phyloP scores from a whole-genome alignment of 2,329 filamentous ascomycete genomes.

The Keithomyces neogunnii region DNA sequence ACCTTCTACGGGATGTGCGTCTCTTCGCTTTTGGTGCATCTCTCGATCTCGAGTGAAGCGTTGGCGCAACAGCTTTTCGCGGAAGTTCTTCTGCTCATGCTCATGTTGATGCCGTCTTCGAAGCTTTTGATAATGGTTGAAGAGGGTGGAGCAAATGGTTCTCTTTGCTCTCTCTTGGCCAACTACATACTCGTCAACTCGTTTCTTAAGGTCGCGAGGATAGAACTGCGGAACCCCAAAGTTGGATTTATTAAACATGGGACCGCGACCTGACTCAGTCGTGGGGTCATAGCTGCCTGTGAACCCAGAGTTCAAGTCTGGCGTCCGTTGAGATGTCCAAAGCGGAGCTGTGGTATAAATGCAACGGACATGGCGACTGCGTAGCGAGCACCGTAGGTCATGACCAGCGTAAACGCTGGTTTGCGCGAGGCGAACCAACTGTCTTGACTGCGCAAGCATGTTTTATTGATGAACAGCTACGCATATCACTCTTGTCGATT shows the following conservation, averaged over 20 bases:
- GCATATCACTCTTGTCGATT: constrained; percentile 1
- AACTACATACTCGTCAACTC: constrained; percentile 92
- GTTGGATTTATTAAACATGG: constrained; percentile 49
- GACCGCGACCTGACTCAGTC: constrained; percentile 43
- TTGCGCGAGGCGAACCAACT: background rate
- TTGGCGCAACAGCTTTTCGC: constrained; percentile 62
- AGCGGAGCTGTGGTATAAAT: constrained; percentile 1
- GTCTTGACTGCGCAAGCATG: constrained; percentile 4
- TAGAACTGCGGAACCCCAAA: constrained; percentile 57
- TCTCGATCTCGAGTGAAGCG: constrained; percentile 61
- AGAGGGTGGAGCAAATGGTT: constrained; percentile 84
- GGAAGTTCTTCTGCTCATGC: constrained; percentile 46
- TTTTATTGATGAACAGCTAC: background rate
- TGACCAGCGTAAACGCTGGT: background rate
- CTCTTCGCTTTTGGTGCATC: constrained; percentile 41
- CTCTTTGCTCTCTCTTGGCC: constrained; percentile 94
- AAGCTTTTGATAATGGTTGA: constrained; percentile 91
- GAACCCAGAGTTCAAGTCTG: constrained; percentile 49
- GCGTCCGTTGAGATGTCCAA: constrained; percentile 28
- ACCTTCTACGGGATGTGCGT: constrained; percentile 75
- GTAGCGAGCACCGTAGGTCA: background rate
- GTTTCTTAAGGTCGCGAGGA: constrained; percentile 68
- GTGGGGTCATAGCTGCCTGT: constrained; percentile 51
- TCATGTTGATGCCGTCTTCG: constrained; percentile 73
- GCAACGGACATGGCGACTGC: background rate